These are phyloP conservation scores for Tubosaeta sp. DNA, from an alignment of 768 basidiomycete species.

Conservation along the genomic window DNA sequence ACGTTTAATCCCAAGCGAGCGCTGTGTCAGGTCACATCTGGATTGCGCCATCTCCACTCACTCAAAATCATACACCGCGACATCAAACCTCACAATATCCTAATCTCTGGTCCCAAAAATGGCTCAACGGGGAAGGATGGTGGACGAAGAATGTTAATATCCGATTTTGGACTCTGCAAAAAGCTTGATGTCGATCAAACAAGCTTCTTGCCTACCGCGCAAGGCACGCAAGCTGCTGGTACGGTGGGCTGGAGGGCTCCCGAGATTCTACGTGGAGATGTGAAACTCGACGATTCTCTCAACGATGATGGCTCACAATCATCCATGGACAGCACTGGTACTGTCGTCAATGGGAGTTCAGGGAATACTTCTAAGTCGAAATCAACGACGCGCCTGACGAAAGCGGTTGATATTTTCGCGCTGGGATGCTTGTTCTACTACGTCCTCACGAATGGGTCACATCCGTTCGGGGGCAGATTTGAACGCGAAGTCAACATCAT, in stretches of 20 bases:
- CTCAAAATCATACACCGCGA: constrained; percentile 97
- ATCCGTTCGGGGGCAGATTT: constrained; percentile 92
- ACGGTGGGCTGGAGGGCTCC: constrained; percentile 98
- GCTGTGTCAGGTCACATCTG: constrained; percentile 79
- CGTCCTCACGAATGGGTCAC: constrained; percentile 80
- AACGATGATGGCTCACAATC: constrained; percentile 62
- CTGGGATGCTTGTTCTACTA: constrained; percentile 95
- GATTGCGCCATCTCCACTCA: constrained; percentile 85
- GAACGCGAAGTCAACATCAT: constrained; percentile 94
- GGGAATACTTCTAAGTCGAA: constrained; percentile 13
- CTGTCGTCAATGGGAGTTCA: constrained; percentile 31
- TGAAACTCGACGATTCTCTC: constrained; percentile 78
- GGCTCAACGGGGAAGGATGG: constrained; percentile 38
- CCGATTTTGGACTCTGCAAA: constrained; percentile 96
- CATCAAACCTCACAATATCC: constrained; percentile 98
- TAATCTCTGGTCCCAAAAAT: constrained; percentile 70
- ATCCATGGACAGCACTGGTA: constrained; percentile 61
- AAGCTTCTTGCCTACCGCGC: constrained; percentile 88
- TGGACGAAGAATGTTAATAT: constrained; percentile 81
- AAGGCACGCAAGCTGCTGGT: constrained; percentile 86
- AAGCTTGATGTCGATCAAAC: constrained; percentile 95
- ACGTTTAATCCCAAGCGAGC: constrained; percentile 87
- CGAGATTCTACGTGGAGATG: constrained; percentile 91
- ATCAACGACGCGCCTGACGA: constrained; percentile 70
- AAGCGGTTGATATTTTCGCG: constrained; percentile 95